Evolutionary conservation across 441 rosid genomes (phyloP).

Genomic region (Jatropha multifida): DNA sequence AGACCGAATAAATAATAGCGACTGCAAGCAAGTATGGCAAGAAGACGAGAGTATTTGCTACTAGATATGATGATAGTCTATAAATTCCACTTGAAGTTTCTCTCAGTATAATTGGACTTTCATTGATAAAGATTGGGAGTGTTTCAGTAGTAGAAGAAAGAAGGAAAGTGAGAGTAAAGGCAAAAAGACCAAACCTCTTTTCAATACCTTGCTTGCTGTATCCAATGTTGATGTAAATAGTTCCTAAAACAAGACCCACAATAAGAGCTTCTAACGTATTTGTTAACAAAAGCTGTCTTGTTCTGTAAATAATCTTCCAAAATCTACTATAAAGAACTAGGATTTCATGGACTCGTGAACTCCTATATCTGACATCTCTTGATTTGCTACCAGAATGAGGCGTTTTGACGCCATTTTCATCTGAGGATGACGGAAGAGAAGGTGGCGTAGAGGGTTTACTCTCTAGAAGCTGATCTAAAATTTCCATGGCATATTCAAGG

Average conservation of each 20-base stretch:
- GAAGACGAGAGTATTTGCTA: constrained; percentile 84
- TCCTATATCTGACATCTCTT: constrained; percentile 38
- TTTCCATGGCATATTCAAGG: constrained; percentile 85
- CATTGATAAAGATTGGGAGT: constrained; percentile 86
- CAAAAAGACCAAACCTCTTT: constrained; percentile 82
- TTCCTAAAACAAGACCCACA: constrained; percentile 84
- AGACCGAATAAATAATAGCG: constrained; percentile 58
- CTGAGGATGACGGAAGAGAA: constrained; percentile 24
- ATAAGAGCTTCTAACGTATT: constrained; percentile 73
- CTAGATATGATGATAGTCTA: constrained; percentile 70
- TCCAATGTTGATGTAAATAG: constrained; percentile 78
- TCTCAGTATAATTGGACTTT: constrained; percentile 69
- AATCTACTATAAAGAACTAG: constrained; percentile 49
- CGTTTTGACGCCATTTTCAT: constrained; percentile 8
- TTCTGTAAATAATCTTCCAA: constrained; percentile 84
- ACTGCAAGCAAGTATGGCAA: constrained; percentile 69
- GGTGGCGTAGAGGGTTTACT: constrained; percentile 24
- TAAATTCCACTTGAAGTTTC: constrained; percentile 85
- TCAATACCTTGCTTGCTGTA: constrained; percentile 60
- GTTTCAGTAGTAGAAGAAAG: constrained; percentile 90
- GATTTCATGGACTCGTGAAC: constrained; percentile 63
- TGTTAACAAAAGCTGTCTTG: constrained; percentile 76
- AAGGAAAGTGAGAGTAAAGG: constrained; percentile 89
- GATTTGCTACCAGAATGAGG: constrained; percentile 20
- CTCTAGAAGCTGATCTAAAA: constrained; percentile 50